Conservation (phyloP, 805 yeast species). For the Kluyveromyces dobzhanskii region DNA sequence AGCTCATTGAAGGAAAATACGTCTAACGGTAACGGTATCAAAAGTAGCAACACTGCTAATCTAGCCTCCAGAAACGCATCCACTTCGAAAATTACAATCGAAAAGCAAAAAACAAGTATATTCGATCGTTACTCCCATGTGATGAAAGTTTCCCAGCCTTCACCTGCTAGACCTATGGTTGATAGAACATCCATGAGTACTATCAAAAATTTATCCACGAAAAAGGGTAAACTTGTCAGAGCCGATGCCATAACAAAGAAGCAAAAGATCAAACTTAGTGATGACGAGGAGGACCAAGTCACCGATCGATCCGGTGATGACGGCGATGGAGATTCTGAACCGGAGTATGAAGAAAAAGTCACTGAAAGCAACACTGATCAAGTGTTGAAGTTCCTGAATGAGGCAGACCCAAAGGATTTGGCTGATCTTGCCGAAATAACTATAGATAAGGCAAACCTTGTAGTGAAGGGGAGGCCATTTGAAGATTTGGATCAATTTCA, state of each 20-base stretch:
- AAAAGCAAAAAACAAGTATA: conserved; percentile 30
- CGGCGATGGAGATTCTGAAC: conserved; percentile 29
- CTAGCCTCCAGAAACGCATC: background rate
- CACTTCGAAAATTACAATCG: conserved; percentile 32
- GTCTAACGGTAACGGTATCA: background rate
- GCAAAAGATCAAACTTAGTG: conserved; percentile 20
- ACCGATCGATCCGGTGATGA: conserved; percentile 38
- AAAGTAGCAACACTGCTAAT: background rate
- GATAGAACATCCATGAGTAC: conserved; percentile 10
- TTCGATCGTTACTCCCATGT: conserved; percentile 30
- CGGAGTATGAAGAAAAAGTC: conserved; percentile 21
- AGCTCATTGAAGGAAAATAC: conserved; percentile 1
- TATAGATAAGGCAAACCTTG: conserved; percentile 52
- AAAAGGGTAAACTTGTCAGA: conserved; percentile 34
- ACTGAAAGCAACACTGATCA: conserved; percentile 46
- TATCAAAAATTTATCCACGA: conserved; percentile 12
- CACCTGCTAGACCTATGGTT: background rate
- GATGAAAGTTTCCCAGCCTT: conserved; percentile 12
- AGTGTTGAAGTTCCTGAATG: conserved; percentile 68
- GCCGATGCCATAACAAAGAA: conserved; percentile 26
- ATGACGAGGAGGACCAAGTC: conserved; percentile 24
- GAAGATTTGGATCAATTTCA: conserved; percentile 49
- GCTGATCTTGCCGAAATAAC: conserved; percentile 71
- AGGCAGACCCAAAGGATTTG: conserved; percentile 65
- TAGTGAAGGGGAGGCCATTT: conserved; percentile 69